Evolutionary conservation across 225 moss, liverwort and hornwort species (phyloP), one percentile per base, ranked within the genome.

Genomic region (Marchantia paleacea): DNA sequence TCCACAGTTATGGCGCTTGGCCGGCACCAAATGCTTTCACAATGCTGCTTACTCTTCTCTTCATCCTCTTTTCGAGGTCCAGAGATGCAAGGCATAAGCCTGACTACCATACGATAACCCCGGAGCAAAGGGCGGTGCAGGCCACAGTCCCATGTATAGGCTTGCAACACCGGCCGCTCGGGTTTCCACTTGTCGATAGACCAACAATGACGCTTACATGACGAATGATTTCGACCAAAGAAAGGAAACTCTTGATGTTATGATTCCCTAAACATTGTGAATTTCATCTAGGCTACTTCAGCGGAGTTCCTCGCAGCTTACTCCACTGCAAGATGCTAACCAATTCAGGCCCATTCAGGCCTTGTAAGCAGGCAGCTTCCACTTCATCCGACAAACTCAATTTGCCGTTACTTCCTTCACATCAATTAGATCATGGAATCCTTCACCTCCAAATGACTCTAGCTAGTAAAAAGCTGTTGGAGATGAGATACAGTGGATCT

Each of bases 1-100:
- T 13, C 15, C 0, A 24, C 39, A 30, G 18, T 88, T 53, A 92
- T 31, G 85, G 84, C 22, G 85, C 75, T 66, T 88, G 14, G 71
- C 81, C 81, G 16, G 83, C 82, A 54, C 92, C 95, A 79, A 92
- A 95, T 47, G 93, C 90, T 82, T 91, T 95, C 72, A 95, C 95
- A 65, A 93, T 91, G 80, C 60, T 90, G 85, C 87, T 88, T 5
- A 97, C 92, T 87, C 91, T 92, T 81, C n/a, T 62, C 61, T 22
- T 61, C 47, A 18, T 19, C 76, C 60, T 76, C 70, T 13, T 70
- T 55, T 62, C 28, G 29, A n/a, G 28, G 22, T 53, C 24, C 18
- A 58, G 30, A 75, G 26, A 55, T 0, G 39, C 76, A 60, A 47
- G 62, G 76, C 48, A 39, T 10, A 22, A 30, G 31, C 26, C 31